phyloP scores from a whole-genome alignment of 345 rosid species.

The Gossypium bickii region DNA sequence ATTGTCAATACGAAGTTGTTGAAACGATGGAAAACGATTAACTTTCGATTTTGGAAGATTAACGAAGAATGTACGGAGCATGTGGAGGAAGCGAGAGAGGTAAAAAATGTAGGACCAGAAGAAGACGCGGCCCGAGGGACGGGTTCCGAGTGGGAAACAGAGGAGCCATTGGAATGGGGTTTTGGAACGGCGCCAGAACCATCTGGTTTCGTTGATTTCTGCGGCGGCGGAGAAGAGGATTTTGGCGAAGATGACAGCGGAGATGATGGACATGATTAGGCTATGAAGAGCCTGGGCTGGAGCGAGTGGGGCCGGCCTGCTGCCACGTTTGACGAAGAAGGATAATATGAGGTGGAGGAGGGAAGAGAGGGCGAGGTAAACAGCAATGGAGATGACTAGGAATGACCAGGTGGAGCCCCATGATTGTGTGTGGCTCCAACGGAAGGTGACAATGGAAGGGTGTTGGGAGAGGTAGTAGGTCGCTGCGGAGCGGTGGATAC shows the following conservation, averaged over 20 bases:
- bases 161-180: constrained; percentile 90
- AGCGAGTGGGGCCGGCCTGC: constrained; percentile 49
- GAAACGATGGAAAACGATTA: constrained; percentile 57
- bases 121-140: constrained; percentile 92
- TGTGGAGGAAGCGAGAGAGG: constrained; percentile 74
- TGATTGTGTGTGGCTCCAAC: constrained; percentile 80
- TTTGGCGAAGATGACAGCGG: constrained; percentile 67
- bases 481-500: constrained; percentile 24
- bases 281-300: constrained; percentile 73
- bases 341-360: constrained; percentile 46
- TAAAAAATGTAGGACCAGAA: constrained; percentile 92
- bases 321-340: constrained; percentile 35
- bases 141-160: constrained; percentile 85
- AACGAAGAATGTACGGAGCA: constrained; percentile 64
- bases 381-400: constrained; percentile 50
- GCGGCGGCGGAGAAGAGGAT: constrained; percentile 78
- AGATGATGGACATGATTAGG: constrained; percentile 61
- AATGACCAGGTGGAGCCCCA: constrained; percentile 94
- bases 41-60: constrained; percentile 43
- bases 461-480: constrained; percentile 72
- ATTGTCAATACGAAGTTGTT: constrained; percentile 54
- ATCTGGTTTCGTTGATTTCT: constrained; percentile 79
- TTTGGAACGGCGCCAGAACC: constrained; percentile 69
- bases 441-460: constrained; percentile 68
- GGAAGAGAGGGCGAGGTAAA: constrained; percentile 41